Conservation (phyloP, 495 filamentous ascomycete species). For the Melanomma pulvis-pyrius region DNA sequence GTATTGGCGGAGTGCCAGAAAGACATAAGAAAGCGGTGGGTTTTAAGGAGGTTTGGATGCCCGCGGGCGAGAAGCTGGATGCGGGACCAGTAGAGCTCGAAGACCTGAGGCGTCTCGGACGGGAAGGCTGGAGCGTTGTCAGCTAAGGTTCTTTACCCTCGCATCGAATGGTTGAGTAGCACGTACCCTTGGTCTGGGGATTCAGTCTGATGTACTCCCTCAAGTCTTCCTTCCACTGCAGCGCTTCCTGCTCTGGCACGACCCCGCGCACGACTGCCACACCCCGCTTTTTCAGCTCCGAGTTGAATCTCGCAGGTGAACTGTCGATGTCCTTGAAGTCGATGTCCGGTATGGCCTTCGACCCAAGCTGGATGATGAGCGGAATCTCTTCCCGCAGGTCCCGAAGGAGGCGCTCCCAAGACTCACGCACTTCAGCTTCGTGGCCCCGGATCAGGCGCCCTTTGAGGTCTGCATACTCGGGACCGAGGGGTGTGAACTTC, state of each 20-base stretch:
- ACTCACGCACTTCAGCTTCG: constrained; percentile 61
- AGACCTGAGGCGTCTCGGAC: constrained; percentile 70
- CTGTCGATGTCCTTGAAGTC: constrained; percentile 45
- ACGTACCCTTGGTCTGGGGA: constrained; percentile 46
- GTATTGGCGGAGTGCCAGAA: constrained; percentile 72
- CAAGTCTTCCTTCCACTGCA: constrained; percentile 46
- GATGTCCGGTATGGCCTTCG: constrained; percentile 47
- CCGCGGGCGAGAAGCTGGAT: constrained; percentile 73
- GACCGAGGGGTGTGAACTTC: constrained; percentile 63
- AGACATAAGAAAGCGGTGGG: constrained; percentile 72
- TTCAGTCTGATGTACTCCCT: constrained; percentile 46
- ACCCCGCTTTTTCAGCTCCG: constrained; percentile 43
- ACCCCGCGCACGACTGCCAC: constrained; percentile 49
- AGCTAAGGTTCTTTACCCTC: neutral
- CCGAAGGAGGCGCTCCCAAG: constrained; percentile 71
- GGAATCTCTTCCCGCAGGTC: constrained; percentile 59
- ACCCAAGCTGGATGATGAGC: constrained; percentile 49
- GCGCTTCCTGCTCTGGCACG: constrained; percentile 43
- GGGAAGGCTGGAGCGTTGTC: constrained; percentile 49
- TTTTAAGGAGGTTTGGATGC: constrained; percentile 69
- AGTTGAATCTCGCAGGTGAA: constrained; percentile 33
- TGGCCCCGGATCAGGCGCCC: constrained; percentile 61
- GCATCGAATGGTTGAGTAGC: neutral
- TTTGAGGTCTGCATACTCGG: constrained; percentile 80
- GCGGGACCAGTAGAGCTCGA: constrained; percentile 87